These are phyloP conservation scores for Aspergillus spinulosporus DNA, from an alignment of 2,329 filamentous ascomycete genomes.

Conservation along the genomic window DNA sequence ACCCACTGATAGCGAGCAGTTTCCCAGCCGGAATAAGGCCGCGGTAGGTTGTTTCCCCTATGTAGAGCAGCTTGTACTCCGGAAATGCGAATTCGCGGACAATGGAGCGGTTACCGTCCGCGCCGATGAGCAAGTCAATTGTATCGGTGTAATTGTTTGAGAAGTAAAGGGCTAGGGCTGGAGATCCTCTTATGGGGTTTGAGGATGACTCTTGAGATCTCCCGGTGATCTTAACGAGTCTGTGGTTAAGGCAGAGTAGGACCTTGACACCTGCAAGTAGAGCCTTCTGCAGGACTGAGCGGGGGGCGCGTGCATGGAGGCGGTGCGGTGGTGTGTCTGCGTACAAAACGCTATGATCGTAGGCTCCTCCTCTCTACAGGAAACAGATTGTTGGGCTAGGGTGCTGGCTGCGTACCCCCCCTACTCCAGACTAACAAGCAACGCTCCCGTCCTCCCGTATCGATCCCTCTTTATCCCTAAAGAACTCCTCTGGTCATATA, in stretches of 20 bases:
- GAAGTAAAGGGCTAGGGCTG: constrained; percentile 8
- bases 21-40: constrained; percentile 13
- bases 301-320: constrained; percentile 15
- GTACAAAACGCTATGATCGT: too few relatives aligned
- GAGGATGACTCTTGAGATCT: background rate
- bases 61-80: constrained; percentile 15
- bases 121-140: constrained; percentile 16
- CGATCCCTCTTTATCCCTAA: constrained; percentile 17
- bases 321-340: constrained; percentile 12
- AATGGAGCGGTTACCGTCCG: constrained; percentile 19
- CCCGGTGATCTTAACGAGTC: constrained; percentile 1
- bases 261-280: constrained; percentile 6
- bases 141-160: constrained; percentile 9
- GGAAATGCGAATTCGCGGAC: constrained; percentile 19
- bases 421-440: constrained; percentile 11
- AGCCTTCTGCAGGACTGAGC: constrained; percentile 16
- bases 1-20: constrained; percentile 11
- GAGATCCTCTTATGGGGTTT: background rate
- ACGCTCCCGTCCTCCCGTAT: constrained; percentile 18
- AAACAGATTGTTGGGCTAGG: background rate
- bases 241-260: constrained; percentile 8
- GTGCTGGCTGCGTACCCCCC: background rate
- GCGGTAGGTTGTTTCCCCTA: constrained; percentile 17
- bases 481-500: constrained; percentile 11
- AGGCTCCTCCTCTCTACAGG: background rate